phyloP scores from a whole-genome alignment of 75 land plant species.

The Pinus taeda region DNA sequence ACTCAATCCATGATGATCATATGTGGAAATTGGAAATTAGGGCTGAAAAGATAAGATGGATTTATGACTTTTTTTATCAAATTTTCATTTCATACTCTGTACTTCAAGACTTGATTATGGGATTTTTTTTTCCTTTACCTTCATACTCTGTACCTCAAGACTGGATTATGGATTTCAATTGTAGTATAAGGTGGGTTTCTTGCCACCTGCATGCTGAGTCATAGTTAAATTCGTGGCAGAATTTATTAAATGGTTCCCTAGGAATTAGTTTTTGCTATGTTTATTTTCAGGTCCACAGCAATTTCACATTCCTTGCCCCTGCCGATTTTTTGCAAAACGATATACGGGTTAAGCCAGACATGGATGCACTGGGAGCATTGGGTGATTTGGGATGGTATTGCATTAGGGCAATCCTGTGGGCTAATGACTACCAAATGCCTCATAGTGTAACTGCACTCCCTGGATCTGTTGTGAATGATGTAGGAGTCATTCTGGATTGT shows the following conservation, averaged over 20 bases:
- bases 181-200: background rate
- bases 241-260: too few species aligned
- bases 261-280: background rate
- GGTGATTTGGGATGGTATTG: constrained; percentile 96
- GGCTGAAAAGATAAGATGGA: background rate
- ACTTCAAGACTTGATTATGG: background rate
- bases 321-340: background rate
- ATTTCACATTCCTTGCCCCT: background rate
- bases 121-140: background rate
- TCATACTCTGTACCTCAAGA: too few species aligned
- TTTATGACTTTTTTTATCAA: background rate
- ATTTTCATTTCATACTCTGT: background rate
- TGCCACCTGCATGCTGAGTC: background rate
- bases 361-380: constrained; percentile 77
- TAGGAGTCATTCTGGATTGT: constrained; percentile 60
- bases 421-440: constrained; percentile 60
- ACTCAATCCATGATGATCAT: background rate
- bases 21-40: background rate
- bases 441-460: constrained; percentile 51
- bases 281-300: constrained; percentile 5
- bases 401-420: constrained; percentile 65
- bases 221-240: background rate
- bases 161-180: too few species aligned
- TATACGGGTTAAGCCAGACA: constrained; percentile 50
- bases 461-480: constrained; percentile 46